Base-by-base conservation (phyloP, 2,329 filamentous ascomycete genomes). In the Trichoderma atrobrunneum region DNA sequence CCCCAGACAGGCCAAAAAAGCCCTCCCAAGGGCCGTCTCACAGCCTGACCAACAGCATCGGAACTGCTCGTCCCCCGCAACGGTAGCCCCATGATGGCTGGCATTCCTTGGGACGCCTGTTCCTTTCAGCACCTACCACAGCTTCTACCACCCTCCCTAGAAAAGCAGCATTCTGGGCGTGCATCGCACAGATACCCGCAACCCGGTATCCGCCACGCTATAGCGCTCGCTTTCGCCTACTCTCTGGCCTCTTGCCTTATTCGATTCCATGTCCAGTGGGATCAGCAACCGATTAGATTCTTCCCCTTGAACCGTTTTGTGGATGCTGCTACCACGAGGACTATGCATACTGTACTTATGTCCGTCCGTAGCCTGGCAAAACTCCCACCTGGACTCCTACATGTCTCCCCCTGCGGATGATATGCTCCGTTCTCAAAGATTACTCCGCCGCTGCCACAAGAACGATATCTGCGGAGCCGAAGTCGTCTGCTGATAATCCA, bases 1-100 rank as follows among this genome's bases (percentile, higher is more conserved):
- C 72, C 73, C 73, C 73, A 72, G 70, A 72, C 54, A 60, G 30
- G 57, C 73, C 56, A 69, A 54, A 66, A 62, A 56, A 57, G 56
- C 39, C 34, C 62, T 43, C 26, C 28, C 71, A 70, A 70, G 71
- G 66, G 66, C 56, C 28, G n/a, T 51, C 48, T 59, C 57, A 51
- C 71, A 68, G 36, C 59, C 34, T 26, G 64, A 56, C 71, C 57
- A 72, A 70, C 66, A 60, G 66, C 66, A 64, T 70, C 60, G 51
- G 57, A 36, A 60, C 28, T 36, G 26, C 43, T 64, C 48, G 71
- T 70, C 62, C 71, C 66, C 71, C 71, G 60, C 71, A 70, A 24
- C 48, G 51, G 18, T 21, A 57, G 12, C 51, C 57, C 26, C 66
- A 39, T 65, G 60, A 70, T 65, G 64, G 56, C 43, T 60, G 68